phyloP scores from a whole-genome alignment of 1,139 yeast species.

The Candida labiduridarum region DNA sequence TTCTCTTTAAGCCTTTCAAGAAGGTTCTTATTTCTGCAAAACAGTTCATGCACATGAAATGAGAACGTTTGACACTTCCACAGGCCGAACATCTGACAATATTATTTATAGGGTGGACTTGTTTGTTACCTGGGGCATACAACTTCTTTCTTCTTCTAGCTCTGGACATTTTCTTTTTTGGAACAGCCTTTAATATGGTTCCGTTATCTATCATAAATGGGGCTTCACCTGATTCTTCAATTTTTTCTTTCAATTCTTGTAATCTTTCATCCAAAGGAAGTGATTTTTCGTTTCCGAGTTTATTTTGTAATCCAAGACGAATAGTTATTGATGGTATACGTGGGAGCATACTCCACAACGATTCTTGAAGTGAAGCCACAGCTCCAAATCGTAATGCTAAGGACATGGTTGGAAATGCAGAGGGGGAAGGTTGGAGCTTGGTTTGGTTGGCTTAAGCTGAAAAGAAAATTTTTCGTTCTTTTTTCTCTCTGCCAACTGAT shows the following conservation, averaged over 20 bases:
- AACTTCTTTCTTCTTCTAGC: constrained; percentile 81
- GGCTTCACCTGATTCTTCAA: constrained; percentile 28
- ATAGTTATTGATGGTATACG: constrained; percentile 23
- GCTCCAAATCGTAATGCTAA: constrained; percentile 26
- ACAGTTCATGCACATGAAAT: constrained; percentile 91
- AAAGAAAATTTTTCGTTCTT: not conserved
- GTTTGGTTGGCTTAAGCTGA: not conserved
- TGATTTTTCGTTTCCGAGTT: constrained; percentile 1
- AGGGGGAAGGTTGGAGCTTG: not conserved
- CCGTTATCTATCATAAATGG: constrained; percentile 59
- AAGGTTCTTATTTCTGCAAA: constrained; percentile 75
- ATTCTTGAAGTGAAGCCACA: constrained; percentile 17
- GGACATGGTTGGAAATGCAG: constrained; percentile 21
- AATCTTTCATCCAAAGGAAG: constrained; percentile 25
- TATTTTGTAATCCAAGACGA: constrained; percentile 10
- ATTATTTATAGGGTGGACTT: constrained; percentile 72
- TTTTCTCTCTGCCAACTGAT: not conserved
- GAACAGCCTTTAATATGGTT: constrained; percentile 74
- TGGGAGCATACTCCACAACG: constrained; percentile 24
- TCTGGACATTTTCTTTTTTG: constrained; percentile 90
- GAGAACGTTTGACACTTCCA: constrained; percentile 88
- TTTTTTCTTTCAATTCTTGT: constrained; percentile 33
- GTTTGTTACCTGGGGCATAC: constrained; percentile 82
- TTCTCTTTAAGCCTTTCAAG: constrained; percentile 59
- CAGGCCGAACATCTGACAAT: constrained; percentile 93